Evolutionary conservation across 2,329 filamentous ascomycete genomes (phyloP).

Genomic region (Neonectria ditissima): DNA sequence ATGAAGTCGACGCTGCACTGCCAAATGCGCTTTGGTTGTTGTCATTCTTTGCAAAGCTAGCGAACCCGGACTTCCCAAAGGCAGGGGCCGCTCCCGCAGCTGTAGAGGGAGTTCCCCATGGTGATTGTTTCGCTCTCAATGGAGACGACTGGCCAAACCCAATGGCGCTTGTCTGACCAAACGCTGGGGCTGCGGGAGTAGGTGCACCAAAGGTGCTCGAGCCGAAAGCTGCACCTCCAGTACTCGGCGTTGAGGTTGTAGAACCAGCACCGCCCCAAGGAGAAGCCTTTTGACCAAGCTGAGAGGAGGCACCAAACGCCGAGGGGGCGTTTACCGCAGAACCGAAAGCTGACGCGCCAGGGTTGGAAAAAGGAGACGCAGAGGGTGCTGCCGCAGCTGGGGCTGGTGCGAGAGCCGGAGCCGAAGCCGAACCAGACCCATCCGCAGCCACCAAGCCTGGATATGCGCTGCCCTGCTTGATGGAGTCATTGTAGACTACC

Average conservation of each 20-base stretch:
- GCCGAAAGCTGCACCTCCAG: slow-evolving; percentile 57
- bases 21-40: slow-evolving; percentile 54
- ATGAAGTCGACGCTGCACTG: slow-evolving; percentile 40
- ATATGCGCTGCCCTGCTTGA: slow-evolving; percentile 79
- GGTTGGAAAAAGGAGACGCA: slow-evolving; percentile 48
- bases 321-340: slow-evolving; percentile 52
- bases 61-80: slow-evolving; percentile 68
- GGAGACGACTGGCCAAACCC: slow-evolving; percentile 67
- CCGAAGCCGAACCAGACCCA: slow-evolving; percentile 45
- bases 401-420: slow-evolving; percentile 46
- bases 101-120: slow-evolving; percentile 58
- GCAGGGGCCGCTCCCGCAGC: slow-evolving; percentile 52
- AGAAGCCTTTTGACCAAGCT: slow-evolving; percentile 63
- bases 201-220: slow-evolving; percentile 58
- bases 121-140: slow-evolving; percentile 62
- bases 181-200: slow-evolving; percentile 56
- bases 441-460: slow-evolving; percentile 71
- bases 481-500: slow-evolving; percentile 89
- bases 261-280: slow-evolving; percentile 60
- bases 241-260: slow-evolving; percentile 45
- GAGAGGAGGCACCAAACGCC: slow-evolving; percentile 61
- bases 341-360: slow-evolving; percentile 56
- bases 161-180: slow-evolving; percentile 61
- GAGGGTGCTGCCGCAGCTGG: slow-evolving; percentile 44
- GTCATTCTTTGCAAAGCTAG: slow-evolving; percentile 53